A percentile compares a stretch with the other conserved stretches of the same genome.
These are phyloP conservation scores for Seminavis robusta DNA, from an alignment of 108 stramenopile species.

Conservation along the genomic window DNA sequence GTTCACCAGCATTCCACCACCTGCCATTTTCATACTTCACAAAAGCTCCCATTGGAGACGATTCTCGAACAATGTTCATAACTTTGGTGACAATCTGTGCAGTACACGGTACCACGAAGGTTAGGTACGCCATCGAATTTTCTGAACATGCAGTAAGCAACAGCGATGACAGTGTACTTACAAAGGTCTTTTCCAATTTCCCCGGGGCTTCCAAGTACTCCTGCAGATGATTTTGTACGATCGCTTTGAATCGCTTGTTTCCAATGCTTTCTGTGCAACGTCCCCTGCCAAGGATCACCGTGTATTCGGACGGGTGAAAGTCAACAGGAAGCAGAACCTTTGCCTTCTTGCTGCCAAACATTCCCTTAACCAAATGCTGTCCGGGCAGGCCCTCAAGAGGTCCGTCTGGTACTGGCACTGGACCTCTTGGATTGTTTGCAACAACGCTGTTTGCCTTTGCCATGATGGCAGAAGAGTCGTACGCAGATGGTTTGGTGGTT, in stretches of 20 bases:
- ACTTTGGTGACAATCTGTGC: conserved; percentile 18
- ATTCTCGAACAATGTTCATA: conserved; percentile 5
- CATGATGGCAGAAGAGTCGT: too few species aligned
- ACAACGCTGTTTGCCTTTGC: too few species aligned
- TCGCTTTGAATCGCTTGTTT: conserved; percentile 6
- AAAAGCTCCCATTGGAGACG: conserved; percentile 16
- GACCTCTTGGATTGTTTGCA: too few species aligned
- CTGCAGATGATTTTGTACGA: conserved; percentile 5
- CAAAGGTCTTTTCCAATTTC: conserved; percentile 1
- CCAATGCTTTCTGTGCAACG: conserved; percentile 8
- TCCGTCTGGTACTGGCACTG: too few species aligned
- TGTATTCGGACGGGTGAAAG: conserved; percentile 9
- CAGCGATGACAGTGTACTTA: too few species aligned
- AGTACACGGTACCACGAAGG: too few species aligned
- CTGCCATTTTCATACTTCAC: conserved; percentile 8
- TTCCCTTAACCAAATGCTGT: too few species aligned
- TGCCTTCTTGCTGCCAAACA: too few species aligned
- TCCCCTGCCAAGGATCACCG: conserved; percentile 14
- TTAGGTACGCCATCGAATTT: too few species aligned
- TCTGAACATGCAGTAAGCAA: too few species aligned
- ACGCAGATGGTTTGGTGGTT: too few species aligned
- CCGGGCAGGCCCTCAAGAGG: too few species aligned
- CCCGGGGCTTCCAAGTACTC: conserved; percentile 2
- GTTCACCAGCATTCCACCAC: conserved; percentile 19
- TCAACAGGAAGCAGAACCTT: neutral